Conservation (phyloP, 768 basidiomycete genomes). For the Vishniacozyma victoriae region DNA sequence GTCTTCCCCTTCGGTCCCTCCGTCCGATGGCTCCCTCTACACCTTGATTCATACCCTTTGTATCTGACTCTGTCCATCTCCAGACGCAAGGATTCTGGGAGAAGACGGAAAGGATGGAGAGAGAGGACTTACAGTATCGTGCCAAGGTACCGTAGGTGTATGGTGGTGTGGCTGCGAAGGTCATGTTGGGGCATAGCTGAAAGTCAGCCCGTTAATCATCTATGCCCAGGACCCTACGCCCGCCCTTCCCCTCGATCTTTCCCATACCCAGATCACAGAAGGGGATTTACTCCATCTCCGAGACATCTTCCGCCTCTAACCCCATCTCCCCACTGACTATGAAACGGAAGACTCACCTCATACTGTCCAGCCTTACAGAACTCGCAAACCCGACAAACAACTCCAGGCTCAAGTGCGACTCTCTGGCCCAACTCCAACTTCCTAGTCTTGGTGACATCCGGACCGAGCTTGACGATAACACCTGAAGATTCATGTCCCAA, state of each 20-base stretch:
- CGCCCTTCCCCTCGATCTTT: background rate
- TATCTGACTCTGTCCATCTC: too few relatives aligned
- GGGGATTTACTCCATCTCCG: background rate
- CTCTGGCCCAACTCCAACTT: conserved; percentile 70
- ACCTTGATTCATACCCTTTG: too few relatives aligned
- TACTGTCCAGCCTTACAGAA: conserved; percentile 77
- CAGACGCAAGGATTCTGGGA: too few relatives aligned
- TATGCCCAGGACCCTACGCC: conserved; percentile 53
- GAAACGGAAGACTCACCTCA: conserved; percentile 60
- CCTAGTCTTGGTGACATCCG: conserved; percentile 34
- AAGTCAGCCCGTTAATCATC: background rate
- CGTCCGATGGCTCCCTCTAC: too few relatives aligned
- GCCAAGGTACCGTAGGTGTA: conserved; percentile 74
- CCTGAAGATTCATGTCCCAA: conserved; percentile 27
- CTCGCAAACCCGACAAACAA: conserved; percentile 71
- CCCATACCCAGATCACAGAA: background rate
- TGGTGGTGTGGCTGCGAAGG: conserved; percentile 91
- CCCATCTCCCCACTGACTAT: background rate
- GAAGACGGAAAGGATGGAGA: too few relatives aligned
- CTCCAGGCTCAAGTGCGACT: conserved; percentile 86
- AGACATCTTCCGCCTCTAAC: background rate
- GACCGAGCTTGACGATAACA: conserved; percentile 15
- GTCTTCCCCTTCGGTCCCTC: too few relatives aligned
- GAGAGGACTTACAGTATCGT: conserved; percentile 56
- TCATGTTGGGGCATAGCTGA: conserved; percentile 75